Conservation (phyloP, 176 grass and related monocot species). For the Carex myosuroides region DNA sequence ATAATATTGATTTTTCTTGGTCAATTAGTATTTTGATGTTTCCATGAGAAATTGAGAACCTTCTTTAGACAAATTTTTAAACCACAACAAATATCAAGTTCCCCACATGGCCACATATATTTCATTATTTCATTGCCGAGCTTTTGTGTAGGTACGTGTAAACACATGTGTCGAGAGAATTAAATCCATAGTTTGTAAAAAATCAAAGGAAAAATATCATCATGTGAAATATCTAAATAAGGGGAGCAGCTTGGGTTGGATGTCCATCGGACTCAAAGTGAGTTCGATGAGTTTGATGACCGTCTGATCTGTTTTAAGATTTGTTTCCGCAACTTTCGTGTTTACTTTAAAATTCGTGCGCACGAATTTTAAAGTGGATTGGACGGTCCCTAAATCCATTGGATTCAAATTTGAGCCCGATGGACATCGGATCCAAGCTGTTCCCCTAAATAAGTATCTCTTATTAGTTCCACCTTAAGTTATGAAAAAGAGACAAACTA, state of each 20-base stretch:
- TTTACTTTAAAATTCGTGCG: too few species aligned
- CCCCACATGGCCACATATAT: not conserved
- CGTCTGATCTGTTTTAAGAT: too few species aligned
- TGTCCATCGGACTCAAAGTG: too few species aligned
- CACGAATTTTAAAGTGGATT: too few species aligned
- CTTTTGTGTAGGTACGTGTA: constrained; percentile 9
- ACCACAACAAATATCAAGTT: not conserved
- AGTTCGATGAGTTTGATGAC: too few species aligned
- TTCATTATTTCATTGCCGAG: not conserved
- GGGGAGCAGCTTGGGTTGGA: too few species aligned
- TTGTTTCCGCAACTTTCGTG: too few species aligned
- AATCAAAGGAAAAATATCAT: not conserved
- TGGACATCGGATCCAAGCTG: too few species aligned
- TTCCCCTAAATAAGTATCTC: constrained; percentile 28
- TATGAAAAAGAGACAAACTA: not conserved
- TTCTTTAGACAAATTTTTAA: not conserved
- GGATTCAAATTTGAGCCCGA: too few species aligned
- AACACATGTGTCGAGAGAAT: constrained; percentile 11
- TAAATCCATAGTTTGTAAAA: not conserved
- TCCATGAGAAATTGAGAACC: not conserved
- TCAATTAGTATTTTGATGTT: not conserved
- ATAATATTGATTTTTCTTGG: not conserved
- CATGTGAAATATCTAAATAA: constrained; percentile 21
- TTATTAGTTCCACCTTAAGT: not conserved
- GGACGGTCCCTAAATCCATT: too few species aligned